Evolutionary conservation across 2,329 filamentous ascomycete genomes (phyloP).

Genomic region (Tricladium varicosporioides): DNA sequence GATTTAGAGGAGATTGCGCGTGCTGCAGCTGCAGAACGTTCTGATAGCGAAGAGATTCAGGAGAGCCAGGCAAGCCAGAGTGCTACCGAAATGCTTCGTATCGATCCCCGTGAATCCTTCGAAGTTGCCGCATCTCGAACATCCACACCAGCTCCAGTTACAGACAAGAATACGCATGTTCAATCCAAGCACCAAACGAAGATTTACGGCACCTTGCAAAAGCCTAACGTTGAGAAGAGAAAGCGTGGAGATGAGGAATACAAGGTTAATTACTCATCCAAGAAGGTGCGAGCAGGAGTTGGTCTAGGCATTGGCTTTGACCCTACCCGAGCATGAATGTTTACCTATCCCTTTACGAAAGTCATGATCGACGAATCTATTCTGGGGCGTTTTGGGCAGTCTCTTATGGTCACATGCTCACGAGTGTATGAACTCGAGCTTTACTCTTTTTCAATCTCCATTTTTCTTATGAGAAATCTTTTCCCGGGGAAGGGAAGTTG

Average conservation of each 20-base stretch:
- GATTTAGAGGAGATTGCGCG: slow-evolving; percentile 54
- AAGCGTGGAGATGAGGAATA: slow-evolving; percentile 25
- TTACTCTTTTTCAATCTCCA: not conserved
- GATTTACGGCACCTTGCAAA: slow-evolving; percentile 60
- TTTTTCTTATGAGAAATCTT: too few relatives aligned
- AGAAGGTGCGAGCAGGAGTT: slow-evolving; percentile 49
- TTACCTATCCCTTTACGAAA: not conserved
- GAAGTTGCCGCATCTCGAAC: slow-evolving; percentile 32
- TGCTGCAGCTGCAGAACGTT: slow-evolving; percentile 42
- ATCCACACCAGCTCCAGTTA: slow-evolving; percentile 38
- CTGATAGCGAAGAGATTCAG: slow-evolving; percentile 59
- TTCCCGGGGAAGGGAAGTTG: too few relatives aligned
- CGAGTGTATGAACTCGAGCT: not conserved
- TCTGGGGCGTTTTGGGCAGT: too few relatives aligned
- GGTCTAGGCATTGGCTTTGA: slow-evolving; percentile 53
- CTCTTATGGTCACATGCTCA: not conserved
- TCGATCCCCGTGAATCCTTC: slow-evolving; percentile 44
- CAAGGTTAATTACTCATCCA: slow-evolving; percentile 32
- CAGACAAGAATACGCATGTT: slow-evolving; percentile 38
- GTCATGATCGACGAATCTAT: too few relatives aligned
- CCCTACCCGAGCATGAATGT: slow-evolving; percentile 4
- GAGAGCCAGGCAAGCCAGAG: slow-evolving; percentile 77
- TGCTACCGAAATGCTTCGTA: slow-evolving; percentile 71
- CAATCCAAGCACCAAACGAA: slow-evolving; percentile 52
- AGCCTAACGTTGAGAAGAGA: slow-evolving; percentile 44